Evolutionary conservation across 805 yeast species (phyloP), one percentile per base, ranked within the genome.

Genomic region (Hemisphaericaspora nanyangensis): DNA sequence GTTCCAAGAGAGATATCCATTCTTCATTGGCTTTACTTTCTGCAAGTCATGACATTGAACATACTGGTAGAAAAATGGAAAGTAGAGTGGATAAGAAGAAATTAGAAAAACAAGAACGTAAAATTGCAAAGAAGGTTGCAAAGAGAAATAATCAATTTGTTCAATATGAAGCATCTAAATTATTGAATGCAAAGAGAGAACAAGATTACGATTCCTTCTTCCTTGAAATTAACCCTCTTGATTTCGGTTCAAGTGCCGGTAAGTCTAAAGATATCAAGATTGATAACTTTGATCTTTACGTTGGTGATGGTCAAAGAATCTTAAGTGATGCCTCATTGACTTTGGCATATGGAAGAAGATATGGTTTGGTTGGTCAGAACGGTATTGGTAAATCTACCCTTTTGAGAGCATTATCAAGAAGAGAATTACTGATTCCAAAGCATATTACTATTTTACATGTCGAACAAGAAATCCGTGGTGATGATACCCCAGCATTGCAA

Each of bases 371-470:
- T 31, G 99, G 99, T 63, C 95, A 90, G 60, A 93, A 93, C 70
- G 99, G 99, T 91, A 90, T 93, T 51, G 99, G 99, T 82, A 93
- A 93, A 63, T 90, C 98, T 31, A 93, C 99, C 0, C 68, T 93
- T 38, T 70, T 93, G 58, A 76, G 87, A 50, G 99, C 99, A 0
- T 69, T 93, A 38, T 83, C 97, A 1, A 79, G 95, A 61, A 83
- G 99, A 76, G 99, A 93, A 58, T 72, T 93, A 51, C 80, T 88
- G 42, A 84, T 93, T 51, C 98, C 99, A 11, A 89, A 86, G 52
- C 98, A 93, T 61, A 91, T 93, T 47, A 86, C 98, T 2, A 86
- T 93, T 61, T 72, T 93, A 51, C 96, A 93, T 55, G 99, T 93
- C 41, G 99, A 93, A 61, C 99, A 93, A 75, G 99, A 93, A 70